Percentiles rank a stretch among this genome's conserved stretches.
Conservation (phyloP, 805 yeast species). For the Spathaspora hagerdaliae region DNA sequence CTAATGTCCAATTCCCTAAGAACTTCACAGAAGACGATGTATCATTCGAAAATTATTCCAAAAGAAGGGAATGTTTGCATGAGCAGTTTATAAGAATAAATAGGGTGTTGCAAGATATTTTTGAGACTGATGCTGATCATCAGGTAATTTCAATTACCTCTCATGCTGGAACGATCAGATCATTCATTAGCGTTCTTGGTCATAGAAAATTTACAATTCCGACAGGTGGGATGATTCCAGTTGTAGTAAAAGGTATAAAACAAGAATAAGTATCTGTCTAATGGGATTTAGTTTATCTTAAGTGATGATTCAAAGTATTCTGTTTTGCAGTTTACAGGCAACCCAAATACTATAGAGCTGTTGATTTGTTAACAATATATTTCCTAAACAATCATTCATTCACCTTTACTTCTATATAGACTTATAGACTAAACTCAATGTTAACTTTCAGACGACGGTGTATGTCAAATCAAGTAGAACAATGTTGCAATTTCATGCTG, state of each 20-base stretch:
- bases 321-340: too few species aligned
- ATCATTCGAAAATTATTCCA: constrained; percentile 31
- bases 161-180: constrained; percentile 58
- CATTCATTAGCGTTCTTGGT: constrained; percentile 45
- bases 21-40: constrained; percentile 45
- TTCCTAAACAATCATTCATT: too few species aligned
- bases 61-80: constrained; percentile 32
- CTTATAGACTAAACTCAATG: too few species aligned
- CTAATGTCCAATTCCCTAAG: constrained; percentile 36
- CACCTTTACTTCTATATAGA: too few species aligned
- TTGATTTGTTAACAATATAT: too few species aligned
- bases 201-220: constrained; percentile 52
- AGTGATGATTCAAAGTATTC: too few species aligned
- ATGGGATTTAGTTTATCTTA: too few species aligned
- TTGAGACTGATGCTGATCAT: constrained; percentile 22
- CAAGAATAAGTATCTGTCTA: too few species aligned
- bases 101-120: constrained; percentile 33
- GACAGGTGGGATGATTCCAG: constrained; percentile 59
- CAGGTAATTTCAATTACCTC: constrained; percentile 46
- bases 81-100: constrained; percentile 48
- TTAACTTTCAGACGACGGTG: too few species aligned
- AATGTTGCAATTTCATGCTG: too few species aligned
- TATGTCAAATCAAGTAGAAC: too few species aligned
- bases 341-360: too few species aligned
- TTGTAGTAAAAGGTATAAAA: constrained; percentile 42